Conservation (phyloP, 345 rosid species). For the Noccaea bulbosa region DNA sequence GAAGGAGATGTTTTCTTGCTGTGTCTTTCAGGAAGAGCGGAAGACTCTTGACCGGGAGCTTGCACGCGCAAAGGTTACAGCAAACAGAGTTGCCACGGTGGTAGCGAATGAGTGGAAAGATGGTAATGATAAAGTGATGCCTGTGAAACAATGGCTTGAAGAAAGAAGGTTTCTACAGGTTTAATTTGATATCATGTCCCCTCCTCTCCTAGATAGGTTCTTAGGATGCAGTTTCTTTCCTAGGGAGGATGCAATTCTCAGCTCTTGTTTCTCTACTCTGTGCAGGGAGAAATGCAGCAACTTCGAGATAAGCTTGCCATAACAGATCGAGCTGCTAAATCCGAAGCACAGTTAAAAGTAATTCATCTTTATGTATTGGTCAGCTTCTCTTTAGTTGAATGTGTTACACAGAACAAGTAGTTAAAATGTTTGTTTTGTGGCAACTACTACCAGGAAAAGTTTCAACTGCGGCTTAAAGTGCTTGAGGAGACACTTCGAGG, state of each 20-base stretch:
- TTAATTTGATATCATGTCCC: conserved; percentile 23
- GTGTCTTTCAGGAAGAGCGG: conserved; percentile 75
- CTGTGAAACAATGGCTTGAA: conserved; percentile 99
- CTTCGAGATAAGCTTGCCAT: conserved; percentile 94
- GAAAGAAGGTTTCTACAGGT: conserved; percentile 99
- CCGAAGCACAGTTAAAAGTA: conserved; percentile 97
- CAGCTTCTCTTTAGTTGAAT: conserved; percentile 3
- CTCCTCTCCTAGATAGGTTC: conserved; percentile 14
- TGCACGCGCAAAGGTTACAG: conserved; percentile 98
- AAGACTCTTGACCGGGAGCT: conserved; percentile 98
- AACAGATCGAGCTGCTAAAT: conserved; percentile 87
- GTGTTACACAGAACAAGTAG: conserved; percentile 6
- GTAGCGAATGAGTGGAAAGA: conserved; percentile 99
- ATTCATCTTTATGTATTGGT: conserved; percentile 9
- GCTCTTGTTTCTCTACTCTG: conserved; percentile 15
- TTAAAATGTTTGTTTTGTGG: too few relatives aligned
- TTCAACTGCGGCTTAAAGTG: conserved; percentile 91
- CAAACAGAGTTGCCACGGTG: conserved; percentile 96
- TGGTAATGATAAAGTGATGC: conserved; percentile 99
- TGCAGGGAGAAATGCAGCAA: conserved; percentile 99
- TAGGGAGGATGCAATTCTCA: conserved; percentile 21
- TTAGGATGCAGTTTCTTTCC: conserved; percentile 15
- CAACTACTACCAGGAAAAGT: conserved; percentile 59
- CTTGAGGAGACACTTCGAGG: conserved; percentile 93
- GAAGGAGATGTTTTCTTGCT: conserved; percentile 20